These are phyloP conservation scores for Glomus cerebriforme DNA, from an alignment of 192 early-diverging fungal species.

Conservation along the genomic window DNA sequence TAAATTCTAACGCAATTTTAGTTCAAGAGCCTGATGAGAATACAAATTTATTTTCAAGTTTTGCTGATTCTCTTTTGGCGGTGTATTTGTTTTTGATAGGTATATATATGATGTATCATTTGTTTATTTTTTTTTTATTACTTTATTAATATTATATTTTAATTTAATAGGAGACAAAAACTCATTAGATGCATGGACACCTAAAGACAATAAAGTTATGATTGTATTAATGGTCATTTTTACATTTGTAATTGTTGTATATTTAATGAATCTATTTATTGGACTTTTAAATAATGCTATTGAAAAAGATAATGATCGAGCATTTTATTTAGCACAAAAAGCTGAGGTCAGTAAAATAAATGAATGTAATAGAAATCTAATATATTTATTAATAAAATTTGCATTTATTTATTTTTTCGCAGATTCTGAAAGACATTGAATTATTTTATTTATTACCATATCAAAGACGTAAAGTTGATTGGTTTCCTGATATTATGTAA, in stretches of 20 bases:
- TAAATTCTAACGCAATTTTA: no score
- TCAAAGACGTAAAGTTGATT: not conserved
- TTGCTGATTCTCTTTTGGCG: no score
- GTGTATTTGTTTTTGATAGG: no score
- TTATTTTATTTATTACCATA: conserved; percentile 12
- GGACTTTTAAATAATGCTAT: not conserved
- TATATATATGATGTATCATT: no score
- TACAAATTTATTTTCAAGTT: no score
- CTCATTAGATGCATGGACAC: not conserved
- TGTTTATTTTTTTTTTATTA: no score
- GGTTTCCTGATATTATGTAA: conserved; percentile 17
- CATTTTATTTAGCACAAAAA: not conserved
- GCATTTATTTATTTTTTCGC: not conserved
- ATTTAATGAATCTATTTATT: conserved; percentile 9
- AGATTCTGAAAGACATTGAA: not conserved
- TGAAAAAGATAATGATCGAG: not conserved
- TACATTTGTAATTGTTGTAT: not conserved
- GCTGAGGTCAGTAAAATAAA: not conserved
- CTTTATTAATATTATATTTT: no score
- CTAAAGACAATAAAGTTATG: not conserved
- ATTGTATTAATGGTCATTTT: not conserved
- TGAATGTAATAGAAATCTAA: no score
- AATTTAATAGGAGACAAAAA: not conserved
- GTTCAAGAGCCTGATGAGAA: no score
- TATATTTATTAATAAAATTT: not conserved